Base-by-base conservation (phyloP, 257 asterid species). In the Solanum etuberosum region DNA sequence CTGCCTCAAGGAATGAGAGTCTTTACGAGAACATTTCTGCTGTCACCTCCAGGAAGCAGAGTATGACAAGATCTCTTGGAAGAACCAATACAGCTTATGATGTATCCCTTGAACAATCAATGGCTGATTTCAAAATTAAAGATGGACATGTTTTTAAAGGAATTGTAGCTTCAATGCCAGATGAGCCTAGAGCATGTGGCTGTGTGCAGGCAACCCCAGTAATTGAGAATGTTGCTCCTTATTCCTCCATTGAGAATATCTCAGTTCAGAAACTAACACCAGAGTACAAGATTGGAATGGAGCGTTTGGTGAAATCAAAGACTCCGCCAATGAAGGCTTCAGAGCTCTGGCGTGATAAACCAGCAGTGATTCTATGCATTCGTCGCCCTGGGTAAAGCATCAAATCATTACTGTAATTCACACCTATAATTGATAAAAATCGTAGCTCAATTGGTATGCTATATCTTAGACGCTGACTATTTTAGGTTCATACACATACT, bases 331-430 rank as follows among this genome's bases (percentile, higher is more conserved):
- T 94, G 94, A 95, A 94, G 92, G 95, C 95, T 78, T 93, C 94
- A 3, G 96, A 95, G 86, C 78, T 94, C 57, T 94, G 98, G 98
- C 90, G 92, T 18, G 97, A 94, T 43, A 93, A 90, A 90, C 91
- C 97, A 81, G 95, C 97, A 74, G 88, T 95, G 31, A 77, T 95
- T 86, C 92, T 95, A 92, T 95, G 98, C 93, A 92, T 95, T 34
- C 98, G 97, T 9, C 92, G 98, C 67, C 98, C 96, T 2, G 98
- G 98, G 98, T 95, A 94, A 84, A 89, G 59, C 65, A 25, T 85
- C 81, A 67, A 65, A 70, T 84, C 5, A 3, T 63, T 85, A 25
- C 88, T 72, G 84, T 42, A 43, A 31, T 54, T 48, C 34, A 81
- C 6, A 48, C 31, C 67, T 29, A 31, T 81, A 81, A 31, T 23